Percentiles rank a stretch among this genome's conserved stretches.
phyloP scores from a whole-genome alignment of 257 asterid genomes.

The Datura wrightii region DNA sequence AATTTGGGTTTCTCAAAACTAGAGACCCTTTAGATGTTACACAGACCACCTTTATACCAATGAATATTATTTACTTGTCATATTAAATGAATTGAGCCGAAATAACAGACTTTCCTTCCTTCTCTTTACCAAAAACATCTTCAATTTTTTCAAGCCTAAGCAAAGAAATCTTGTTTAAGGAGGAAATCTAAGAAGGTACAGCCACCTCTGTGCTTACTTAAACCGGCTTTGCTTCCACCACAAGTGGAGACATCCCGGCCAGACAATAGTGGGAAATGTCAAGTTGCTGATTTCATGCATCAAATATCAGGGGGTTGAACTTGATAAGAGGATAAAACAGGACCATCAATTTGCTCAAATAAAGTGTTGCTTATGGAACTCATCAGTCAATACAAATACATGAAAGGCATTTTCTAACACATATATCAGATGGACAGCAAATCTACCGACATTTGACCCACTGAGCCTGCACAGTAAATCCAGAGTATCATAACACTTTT shows the following conservation, averaged over 20 bases:
- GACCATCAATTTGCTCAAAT: neutral
- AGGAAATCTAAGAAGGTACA: neutral
- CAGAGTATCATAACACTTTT: neutral
- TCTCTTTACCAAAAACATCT: neutral
- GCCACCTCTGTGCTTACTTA: neutral
- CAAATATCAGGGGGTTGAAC: conserved; percentile 12
- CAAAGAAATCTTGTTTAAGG: neutral
- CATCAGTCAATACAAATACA: neutral
- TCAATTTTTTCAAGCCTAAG: neutral
- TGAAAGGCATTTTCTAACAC: neutral
- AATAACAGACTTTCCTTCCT: neutral
- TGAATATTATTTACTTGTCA: neutral
- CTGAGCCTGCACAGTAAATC: conserved; percentile 11
- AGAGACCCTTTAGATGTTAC: neutral
- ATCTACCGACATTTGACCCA: neutral
- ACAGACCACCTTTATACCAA: neutral
- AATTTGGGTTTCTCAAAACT: neutral
- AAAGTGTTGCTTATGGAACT: neutral
- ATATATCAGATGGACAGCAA: neutral
- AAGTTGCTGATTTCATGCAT: neutral
- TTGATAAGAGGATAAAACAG: neutral
- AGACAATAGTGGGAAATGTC: neutral
- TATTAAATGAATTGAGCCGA: neutral
- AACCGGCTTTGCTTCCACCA: neutral
- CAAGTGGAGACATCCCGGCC: neutral